Conservation (phyloP, 257 asterid species). For the Solanum lycopersicoides region DNA sequence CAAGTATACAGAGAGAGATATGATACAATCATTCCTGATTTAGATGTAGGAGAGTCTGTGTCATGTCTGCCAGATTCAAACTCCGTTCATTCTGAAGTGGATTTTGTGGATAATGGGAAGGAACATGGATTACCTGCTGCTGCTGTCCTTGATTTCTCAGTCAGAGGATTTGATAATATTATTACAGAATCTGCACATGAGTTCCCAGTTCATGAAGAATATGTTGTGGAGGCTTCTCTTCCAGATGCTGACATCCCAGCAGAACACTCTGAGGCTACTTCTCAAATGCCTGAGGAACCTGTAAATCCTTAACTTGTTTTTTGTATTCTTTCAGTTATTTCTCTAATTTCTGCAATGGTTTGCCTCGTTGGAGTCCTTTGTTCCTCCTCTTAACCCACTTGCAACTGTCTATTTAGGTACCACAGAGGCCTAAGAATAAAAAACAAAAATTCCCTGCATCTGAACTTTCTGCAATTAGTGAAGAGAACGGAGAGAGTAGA, state of each 20-base stretch:
- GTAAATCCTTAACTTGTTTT: slow-evolving; percentile 17
- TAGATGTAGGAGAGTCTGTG: slow-evolving; percentile 8
- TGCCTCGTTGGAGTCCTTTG: background rate
- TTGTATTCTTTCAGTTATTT: background rate
- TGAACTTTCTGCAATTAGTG: slow-evolving; percentile 24
- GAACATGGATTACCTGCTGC: slow-evolving; percentile 23
- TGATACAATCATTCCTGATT: slow-evolving; percentile 7
- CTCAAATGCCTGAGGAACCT: slow-evolving; percentile 43
- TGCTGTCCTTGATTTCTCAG: slow-evolving; percentile 39
- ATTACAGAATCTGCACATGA: slow-evolving; percentile 32
- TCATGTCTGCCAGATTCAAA: slow-evolving; percentile 11
- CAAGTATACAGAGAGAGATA: slow-evolving; percentile 15
- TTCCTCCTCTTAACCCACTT: background rate
- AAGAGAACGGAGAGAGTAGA: slow-evolving; percentile 31
- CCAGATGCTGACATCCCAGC: slow-evolving; percentile 20
- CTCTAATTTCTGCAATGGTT: background rate
- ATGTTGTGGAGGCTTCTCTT: slow-evolving; percentile 20
- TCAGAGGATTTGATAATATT: slow-evolving; percentile 24
- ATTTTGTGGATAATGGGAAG: slow-evolving; percentile 19
- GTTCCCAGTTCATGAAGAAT: slow-evolving; percentile 28
- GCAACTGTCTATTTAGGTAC: slow-evolving; percentile 23
- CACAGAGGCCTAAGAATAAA: slow-evolving; percentile 46
- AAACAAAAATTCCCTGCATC: slow-evolving; percentile 8
- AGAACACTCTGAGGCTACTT: slow-evolving; percentile 15
- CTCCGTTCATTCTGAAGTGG: slow-evolving; percentile 19